A percentile compares a stretch with the other conserved stretches of the same genome.
phyloP scores from a whole-genome alignment of 495 filamentous ascomycete species.

The Tuber borchii region DNA sequence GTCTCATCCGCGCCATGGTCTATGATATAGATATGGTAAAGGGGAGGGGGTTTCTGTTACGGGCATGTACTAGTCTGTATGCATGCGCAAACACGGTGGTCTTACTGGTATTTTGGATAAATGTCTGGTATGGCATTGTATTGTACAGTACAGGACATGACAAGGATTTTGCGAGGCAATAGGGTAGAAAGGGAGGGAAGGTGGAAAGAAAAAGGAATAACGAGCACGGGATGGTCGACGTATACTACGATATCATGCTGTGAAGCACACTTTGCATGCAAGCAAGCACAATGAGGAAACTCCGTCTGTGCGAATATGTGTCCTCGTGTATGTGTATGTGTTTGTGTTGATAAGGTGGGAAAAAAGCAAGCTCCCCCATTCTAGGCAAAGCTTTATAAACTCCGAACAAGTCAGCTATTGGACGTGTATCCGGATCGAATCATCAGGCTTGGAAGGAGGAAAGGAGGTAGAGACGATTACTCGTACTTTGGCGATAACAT shows the following conservation, averaged over 20 bases:
- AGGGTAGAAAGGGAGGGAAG: background rate
- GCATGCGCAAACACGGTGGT: background rate
- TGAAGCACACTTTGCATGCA: background rate
- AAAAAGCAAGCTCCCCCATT: background rate
- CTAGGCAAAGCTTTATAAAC: background rate
- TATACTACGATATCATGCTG: background rate
- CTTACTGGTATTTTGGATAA: background rate
- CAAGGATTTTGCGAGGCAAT: background rate
- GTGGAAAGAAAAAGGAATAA: background rate
- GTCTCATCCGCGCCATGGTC: no score
- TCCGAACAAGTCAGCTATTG: background rate
- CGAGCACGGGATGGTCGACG: background rate
- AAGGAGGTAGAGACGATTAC: background rate
- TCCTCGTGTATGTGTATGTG: background rate
- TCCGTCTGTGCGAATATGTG: background rate
- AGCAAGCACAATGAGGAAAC: background rate
- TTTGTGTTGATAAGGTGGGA: background rate
- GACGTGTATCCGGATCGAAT: conserved; percentile 2
- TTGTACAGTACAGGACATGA: background rate
- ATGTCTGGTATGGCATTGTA: background rate
- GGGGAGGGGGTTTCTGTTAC: background rate
- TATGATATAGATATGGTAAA: no score
- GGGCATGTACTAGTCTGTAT: background rate
- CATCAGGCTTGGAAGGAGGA: background rate
- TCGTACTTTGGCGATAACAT: background rate